A percentile compares a stretch with the other conserved stretches of the same genome.
Conservation (phyloP, 2,329 filamentous ascomycete species). For the Teratosphaeria zuluensis region DNA sequence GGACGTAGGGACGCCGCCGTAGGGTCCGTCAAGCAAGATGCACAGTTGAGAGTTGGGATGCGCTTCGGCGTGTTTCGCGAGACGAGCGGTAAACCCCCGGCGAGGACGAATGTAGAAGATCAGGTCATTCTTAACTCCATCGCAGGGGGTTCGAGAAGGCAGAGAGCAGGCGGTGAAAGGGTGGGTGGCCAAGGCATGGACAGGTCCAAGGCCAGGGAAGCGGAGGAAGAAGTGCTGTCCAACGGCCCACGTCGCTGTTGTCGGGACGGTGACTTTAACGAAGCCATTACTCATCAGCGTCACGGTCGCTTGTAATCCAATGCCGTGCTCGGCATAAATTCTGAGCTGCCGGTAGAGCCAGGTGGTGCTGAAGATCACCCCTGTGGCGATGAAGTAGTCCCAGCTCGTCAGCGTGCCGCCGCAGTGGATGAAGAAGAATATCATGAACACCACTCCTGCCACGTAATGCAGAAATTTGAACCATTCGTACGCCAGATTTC, state of each 20-base stretch:
- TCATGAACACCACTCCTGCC: constrained; percentile 43
- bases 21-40: constrained; percentile 50
- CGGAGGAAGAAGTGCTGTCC: constrained; percentile 49
- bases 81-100: constrained; percentile 40
- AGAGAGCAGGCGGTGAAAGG: constrained; percentile 49
- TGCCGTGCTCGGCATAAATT: constrained; percentile 43
- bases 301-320: constrained; percentile 35
- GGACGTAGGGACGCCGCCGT: constrained; percentile 40
- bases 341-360: constrained; percentile 38
- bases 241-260: constrained; percentile 38
- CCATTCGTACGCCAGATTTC: constrained; percentile 49
- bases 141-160: constrained; percentile 14
- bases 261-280: constrained; percentile 36
- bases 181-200: constrained; percentile 38
- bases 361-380: constrained; percentile 41
- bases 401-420: constrained; percentile 46
- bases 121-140: constrained; percentile 27
- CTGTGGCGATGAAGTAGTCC: constrained; percentile 53
- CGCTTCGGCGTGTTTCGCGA: constrained; percentile 32
- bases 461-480: constrained; percentile 51
- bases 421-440: constrained; percentile 54
- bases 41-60: constrained; percentile 30
- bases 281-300: constrained; percentile 31
- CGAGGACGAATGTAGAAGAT: constrained; percentile 46
- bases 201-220: constrained; percentile 36